phyloP scores from a whole-genome alignment of 2,329 filamentous ascomycete species.

The Aspergillus sp. region DNA sequence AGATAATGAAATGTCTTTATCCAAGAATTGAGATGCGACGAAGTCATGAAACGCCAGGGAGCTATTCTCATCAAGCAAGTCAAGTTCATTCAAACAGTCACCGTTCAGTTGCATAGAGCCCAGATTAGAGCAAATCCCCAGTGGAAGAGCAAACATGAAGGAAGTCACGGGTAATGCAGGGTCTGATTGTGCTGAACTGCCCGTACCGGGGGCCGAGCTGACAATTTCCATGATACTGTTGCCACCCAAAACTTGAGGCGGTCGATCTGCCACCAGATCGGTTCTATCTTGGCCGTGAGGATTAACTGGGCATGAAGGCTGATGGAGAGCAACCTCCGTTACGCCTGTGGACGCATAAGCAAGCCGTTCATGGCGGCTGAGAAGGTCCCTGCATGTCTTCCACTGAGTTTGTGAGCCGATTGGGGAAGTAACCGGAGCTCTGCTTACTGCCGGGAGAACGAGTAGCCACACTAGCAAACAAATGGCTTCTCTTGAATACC shows the following conservation, averaged over 20 bases:
- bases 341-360: slow-evolving; percentile 1
- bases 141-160: no score
- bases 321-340: neutral
- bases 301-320: no score
- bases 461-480: slow-evolving; percentile 22
- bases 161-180: no score
- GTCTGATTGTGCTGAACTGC: no score
- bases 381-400: slow-evolving; percentile 8
- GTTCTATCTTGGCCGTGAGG: neutral
- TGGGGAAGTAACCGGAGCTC: neutral
- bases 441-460: slow-evolving; percentile 25
- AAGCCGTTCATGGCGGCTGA: slow-evolving; percentile 10
- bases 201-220: no score
- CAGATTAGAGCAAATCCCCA: no score
- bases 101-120: neutral
- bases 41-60: slow-evolving; percentile 42
- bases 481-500: slow-evolving; percentile 31
- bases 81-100: neutral
- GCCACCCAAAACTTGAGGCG: no score
- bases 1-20: slow-evolving; percentile 53
- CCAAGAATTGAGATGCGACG: slow-evolving; percentile 47
- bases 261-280: neutral
- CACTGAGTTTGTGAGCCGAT: neutral
- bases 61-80: slow-evolving; percentile 3
- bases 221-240: no score